A percentile compares a stretch with the other conserved stretches of the same genome.
Conservation (phyloP, 441 rosid species). For the Populus hybrid region DNA sequence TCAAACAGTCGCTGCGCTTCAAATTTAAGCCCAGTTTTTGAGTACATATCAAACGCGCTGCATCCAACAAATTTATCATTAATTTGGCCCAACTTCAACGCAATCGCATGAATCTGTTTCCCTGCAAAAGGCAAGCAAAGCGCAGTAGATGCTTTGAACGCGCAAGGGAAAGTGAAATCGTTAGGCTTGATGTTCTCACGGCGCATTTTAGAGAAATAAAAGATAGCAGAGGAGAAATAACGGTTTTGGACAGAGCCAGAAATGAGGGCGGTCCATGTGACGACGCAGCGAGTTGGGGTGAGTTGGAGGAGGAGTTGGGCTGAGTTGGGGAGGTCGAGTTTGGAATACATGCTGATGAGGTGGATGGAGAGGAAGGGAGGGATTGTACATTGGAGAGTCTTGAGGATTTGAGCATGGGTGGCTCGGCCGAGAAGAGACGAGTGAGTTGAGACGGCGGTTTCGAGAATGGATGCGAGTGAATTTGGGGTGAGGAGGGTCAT, state of each 20-base stretch:
- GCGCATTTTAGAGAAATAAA: constrained; percentile 52
- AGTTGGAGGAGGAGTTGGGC: constrained; percentile 58
- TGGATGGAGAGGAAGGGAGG: constrained; percentile 56
- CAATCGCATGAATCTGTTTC: constrained; percentile 59
- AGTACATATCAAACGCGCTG: constrained; percentile 80
- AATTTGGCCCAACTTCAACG: constrained; percentile 55
- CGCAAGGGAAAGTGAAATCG: constrained; percentile 84
- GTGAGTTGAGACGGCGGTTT: constrained; percentile 46
- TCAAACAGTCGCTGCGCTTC: constrained; percentile 72
- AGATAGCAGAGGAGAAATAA: constrained; percentile 48
- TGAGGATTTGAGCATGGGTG: constrained; percentile 59
- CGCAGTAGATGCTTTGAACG: constrained; percentile 64
- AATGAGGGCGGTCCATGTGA: constrained; percentile 75
- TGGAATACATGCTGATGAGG: constrained; percentile 75
- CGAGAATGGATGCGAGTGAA: constrained; percentile 45
- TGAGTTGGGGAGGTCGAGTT: constrained; percentile 54
- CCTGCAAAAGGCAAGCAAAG: constrained; percentile 42
- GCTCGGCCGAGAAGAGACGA: constrained; percentile 56
- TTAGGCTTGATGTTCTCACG: constrained; percentile 59
- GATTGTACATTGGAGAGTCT: constrained; percentile 38
- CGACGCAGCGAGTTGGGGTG: constrained; percentile 62
- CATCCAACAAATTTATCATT: constrained; percentile 65
- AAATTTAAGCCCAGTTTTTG: constrained; percentile 41
- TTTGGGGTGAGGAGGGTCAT: constrained; percentile 47
- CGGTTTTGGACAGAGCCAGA: constrained; percentile 65